These are phyloP conservation scores for Ananas comosus DNA, from an alignment of 176 grass and related monocot species.

Conservation along the genomic window DNA sequence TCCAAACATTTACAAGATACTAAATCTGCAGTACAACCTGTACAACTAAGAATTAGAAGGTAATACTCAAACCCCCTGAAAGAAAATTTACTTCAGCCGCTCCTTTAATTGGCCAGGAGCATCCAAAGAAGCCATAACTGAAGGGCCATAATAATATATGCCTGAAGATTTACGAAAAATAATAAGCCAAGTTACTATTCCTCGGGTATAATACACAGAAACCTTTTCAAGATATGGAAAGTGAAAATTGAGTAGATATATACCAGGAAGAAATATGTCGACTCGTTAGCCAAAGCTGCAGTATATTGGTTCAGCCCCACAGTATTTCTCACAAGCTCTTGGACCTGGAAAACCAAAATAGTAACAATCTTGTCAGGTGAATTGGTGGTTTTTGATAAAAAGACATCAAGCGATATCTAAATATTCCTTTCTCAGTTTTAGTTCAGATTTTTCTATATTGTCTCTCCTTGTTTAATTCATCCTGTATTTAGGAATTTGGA, in stretches of 20 bases:
- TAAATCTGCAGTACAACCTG: too few species aligned
- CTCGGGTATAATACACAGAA: background rate
- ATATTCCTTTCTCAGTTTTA: background rate
- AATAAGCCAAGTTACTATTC: background rate
- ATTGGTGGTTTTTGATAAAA: background rate
- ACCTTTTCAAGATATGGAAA: background rate
- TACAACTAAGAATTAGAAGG: too few species aligned
- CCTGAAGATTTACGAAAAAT: conserved; percentile 26
- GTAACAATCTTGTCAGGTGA: conserved; percentile 1
- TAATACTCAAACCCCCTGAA: too few species aligned
- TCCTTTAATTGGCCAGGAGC: conserved; percentile 11
- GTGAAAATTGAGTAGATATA: background rate
- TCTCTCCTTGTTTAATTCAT: too few species aligned
- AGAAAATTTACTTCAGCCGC: background rate
- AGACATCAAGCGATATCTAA: background rate
- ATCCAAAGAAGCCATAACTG: conserved; percentile 30
- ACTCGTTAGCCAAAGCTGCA: conserved; percentile 25
- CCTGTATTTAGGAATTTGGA: too few species aligned
- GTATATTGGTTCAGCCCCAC: conserved; percentile 48
- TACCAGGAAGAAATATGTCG: conserved; percentile 32
- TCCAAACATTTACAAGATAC: too few species aligned
- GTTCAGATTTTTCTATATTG: background rate
- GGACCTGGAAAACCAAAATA: conserved; percentile 21
- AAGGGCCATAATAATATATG: conserved; percentile 22
- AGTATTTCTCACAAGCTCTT: conserved; percentile 22